Evolutionary conservation across 192 early-diverging fungal species (phyloP).

Genomic region (Diversispora epigaea): DNA sequence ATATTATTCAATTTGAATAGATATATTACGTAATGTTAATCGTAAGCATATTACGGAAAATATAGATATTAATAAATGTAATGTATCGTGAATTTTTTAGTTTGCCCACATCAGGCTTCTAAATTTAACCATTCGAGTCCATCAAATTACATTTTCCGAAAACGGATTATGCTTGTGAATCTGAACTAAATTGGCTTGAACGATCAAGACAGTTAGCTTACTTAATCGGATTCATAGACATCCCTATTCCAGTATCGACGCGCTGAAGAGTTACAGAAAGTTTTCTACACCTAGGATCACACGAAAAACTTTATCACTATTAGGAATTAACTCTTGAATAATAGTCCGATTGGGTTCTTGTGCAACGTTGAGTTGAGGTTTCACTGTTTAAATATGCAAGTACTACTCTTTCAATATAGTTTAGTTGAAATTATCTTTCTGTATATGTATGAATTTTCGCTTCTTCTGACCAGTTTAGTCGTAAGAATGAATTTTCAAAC

Average conservation of each 20-base stretch:
- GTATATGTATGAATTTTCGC: not conserved
- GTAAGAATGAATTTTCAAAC: not conserved
- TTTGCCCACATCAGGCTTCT: too few relatives aligned
- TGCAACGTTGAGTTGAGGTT: constrained; percentile 1
- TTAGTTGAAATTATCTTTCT: not conserved
- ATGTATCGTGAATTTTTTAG: too few relatives aligned
- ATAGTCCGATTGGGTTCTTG: not conserved
- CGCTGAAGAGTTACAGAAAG: not conserved
- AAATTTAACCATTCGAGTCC: too few relatives aligned
- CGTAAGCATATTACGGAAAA: too few relatives aligned
- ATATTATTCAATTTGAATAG: too few relatives aligned
- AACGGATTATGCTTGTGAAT: too few relatives aligned
- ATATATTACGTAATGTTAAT: too few relatives aligned
- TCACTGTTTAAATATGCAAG: not conserved
- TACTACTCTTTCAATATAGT: not conserved
- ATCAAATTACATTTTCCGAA: too few relatives aligned
- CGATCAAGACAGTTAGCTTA: not conserved
- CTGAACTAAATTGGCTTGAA: too few relatives aligned
- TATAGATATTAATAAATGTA: too few relatives aligned
- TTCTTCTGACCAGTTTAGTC: not conserved
- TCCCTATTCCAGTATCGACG: constrained; percentile 1
- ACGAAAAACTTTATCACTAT: not conserved
- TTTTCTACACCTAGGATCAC: not conserved
- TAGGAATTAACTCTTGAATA: constrained; percentile 1
- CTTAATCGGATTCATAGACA: not conserved